Evolutionary conservation across 768 basidiomycete genomes (phyloP), one percentile per base, ranked within the genome.

Genomic region (Myochromella boudieri): DNA sequence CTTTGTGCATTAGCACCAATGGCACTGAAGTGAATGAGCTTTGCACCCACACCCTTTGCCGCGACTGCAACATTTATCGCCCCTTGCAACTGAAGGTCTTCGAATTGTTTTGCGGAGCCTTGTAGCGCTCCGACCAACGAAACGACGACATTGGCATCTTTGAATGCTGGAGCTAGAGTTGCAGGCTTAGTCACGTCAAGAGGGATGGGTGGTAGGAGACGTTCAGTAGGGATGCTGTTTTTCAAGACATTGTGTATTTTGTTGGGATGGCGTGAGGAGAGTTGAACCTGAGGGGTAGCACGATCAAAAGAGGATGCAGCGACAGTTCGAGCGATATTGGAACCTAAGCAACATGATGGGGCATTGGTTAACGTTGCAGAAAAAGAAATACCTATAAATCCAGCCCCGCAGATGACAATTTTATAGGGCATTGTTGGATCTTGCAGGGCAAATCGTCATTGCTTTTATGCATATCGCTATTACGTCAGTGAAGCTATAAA

Each of bases 81-180:
- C 4, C 87, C 87, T 54, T 69, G 71, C 70, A 76, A 74, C 53
- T 89, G 86, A 12, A 85, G 71, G 8, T 67, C 67, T 41, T 85
- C 75, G 55, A 87, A 87, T 38, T 79, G 67, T 25, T 70, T 62
- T 0, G 70, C 68, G 3, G 76, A 69, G 3, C 86, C 85, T 40
- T 77, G 69, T 57, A 91, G 68, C 18, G 88, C 64, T 1, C 87
- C 87, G 22, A 88, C 86, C 26, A 90, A 72, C 14, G 85, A 88
- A 1, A 88, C 68, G 1, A 88, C 74, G 1, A 78, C 72, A 27
- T 68, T 60, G 2, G 88, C 84, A 49, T 67, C 76, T 46, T 74
- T 58, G 48, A 90, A 76, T 3, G 78, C 81, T 3, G 63, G 53
- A 7, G 41, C 36, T 7, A 87, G 64, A 0, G 79, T 76, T 4